Evolutionary conservation across 805 yeast genomes (phyloP), one percentile per base, ranked within the genome.

Genomic region (Metschnikowia lachancei): DNA sequence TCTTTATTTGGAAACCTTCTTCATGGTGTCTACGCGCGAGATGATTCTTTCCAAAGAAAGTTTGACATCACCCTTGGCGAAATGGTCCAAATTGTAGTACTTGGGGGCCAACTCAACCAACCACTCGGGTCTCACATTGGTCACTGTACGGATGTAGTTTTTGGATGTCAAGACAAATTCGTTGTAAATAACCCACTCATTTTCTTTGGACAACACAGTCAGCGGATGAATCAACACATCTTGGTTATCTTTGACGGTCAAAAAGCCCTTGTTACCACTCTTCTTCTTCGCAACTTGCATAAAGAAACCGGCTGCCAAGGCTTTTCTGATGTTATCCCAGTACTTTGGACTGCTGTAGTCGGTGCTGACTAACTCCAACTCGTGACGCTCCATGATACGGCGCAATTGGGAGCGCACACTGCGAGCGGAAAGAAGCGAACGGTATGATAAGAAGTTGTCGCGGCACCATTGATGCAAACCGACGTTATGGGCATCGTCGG

Each of bases 261-360:
- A 77, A 65, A 85, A 92, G n/a, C 87, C 91, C 54, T 69, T 70
- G 59, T 84, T 85, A 35, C 80, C 76, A n/a, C 86, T 79, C 70
- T 81, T 82, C 73, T 87, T 88, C 71, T 91, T 94, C 29, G 97
- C 98, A 45, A 87, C 95, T 72, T 94, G 99, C 98, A 94, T 91
- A 74, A 94, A 94, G 66, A 90, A 91, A 1, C 99, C 99, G n/a
- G 88, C 79, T 3, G 88, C 77, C 48, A 94, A 68, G 0, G 98
- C 96, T 64, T 85, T 87, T 47, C 95, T 77, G 53, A 94, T 83
- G 58, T 88, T 85, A 56, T 78, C 82, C 65, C 83, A 84, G 68
- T 87, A 90, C 35, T 63, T 61, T 42, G 78, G 80, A 52, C 76
- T 73, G 58, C 82, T 83, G 44, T 52, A 61, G 22, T 80, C 85